Evolutionary conservation across 2,329 filamentous ascomycete genomes (phyloP).

Genomic region (Aspergillus candidus): DNA sequence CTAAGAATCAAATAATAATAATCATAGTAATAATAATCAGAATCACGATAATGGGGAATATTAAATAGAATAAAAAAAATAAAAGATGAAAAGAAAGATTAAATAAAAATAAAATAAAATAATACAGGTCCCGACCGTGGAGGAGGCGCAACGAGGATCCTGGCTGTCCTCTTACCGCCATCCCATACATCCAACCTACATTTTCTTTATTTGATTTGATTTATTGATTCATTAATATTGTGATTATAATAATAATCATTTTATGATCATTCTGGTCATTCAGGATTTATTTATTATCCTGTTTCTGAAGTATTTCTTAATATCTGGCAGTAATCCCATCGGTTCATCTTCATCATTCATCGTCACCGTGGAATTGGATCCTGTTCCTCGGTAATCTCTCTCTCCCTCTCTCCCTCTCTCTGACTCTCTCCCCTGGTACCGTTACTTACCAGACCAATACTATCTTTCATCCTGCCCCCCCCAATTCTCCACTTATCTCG

Average conservation of each 20-base stretch:
- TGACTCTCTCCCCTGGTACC: slow-evolving; percentile 16
- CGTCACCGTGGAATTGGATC: slow-evolving; percentile 10
- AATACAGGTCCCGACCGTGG: slow-evolving; percentile 12
- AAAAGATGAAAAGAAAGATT: slow-evolving; percentile 5
- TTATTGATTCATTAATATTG: too few relatives aligned
- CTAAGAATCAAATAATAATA: background rate
- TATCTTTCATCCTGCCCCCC: slow-evolving; percentile 10
- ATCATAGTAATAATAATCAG: slow-evolving; percentile 4
- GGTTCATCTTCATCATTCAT: slow-evolving; percentile 1
- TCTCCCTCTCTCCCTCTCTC: slow-evolving; percentile 15
- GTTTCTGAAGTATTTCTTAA: too few relatives aligned
- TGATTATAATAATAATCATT: too few relatives aligned
- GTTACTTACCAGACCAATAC: slow-evolving; percentile 16
- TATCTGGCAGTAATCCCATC: too few relatives aligned
- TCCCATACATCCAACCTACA: slow-evolving; percentile 4
- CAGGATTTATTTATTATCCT: too few relatives aligned
- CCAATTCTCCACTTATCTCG: slow-evolving; percentile 18
- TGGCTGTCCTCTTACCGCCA: slow-evolving; percentile 20
- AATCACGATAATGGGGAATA: background rate
- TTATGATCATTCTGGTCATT: too few relatives aligned
- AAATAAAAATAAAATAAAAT: slow-evolving; percentile 5
- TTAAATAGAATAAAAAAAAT: slow-evolving; percentile 9
- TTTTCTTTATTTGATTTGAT: too few relatives aligned
- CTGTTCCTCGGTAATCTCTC: slow-evolving; percentile 21
- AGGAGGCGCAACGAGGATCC: slow-evolving; percentile 15